Conservation (phyloP, 768 basidiomycete genomes). For the Dioszegia crocea region DNA sequence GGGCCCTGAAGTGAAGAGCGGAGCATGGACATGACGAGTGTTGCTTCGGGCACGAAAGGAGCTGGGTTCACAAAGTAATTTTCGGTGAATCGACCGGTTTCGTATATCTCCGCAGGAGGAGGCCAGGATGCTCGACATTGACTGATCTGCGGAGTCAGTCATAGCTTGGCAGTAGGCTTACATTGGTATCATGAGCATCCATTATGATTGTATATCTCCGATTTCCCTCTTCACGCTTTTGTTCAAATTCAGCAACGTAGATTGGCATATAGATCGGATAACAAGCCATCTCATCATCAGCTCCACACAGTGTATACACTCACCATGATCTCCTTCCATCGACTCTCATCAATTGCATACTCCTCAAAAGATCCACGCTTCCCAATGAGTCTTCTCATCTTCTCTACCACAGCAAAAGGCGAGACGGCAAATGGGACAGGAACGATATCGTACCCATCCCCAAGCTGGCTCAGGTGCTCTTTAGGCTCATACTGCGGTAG, state of each 20-base stretch:
- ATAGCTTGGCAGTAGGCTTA: constrained; percentile 8
- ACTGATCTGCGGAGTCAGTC: constrained; percentile 9
- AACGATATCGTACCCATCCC: constrained; percentile 32
- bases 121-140: constrained; percentile 33
- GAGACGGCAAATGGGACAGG: constrained; percentile 42
- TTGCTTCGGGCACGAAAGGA: constrained; percentile 28
- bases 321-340: constrained; percentile 37
- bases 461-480: constrained; percentile 36
- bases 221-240: constrained; percentile 20
- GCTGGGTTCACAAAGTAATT: constrained; percentile 38
- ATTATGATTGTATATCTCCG: constrained; percentile 33
- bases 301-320: not conserved
- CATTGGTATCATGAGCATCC: constrained; percentile 41
- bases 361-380: constrained; percentile 25
- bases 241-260: constrained; percentile 41
- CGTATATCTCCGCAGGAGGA: constrained; percentile 20
- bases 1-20: not conserved
- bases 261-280: constrained; percentile 47
- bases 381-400: constrained; percentile 25
- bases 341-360: constrained; percentile 25
- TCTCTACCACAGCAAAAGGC: constrained; percentile 31
- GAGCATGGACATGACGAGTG: constrained; percentile 18
- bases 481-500: constrained; percentile 32
- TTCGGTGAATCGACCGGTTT: constrained; percentile 23
- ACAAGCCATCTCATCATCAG: constrained; percentile 27